Evolutionary conservation across 352 stramenopile species (phyloP).

Genomic region (Phytophthora idaei): DNA sequence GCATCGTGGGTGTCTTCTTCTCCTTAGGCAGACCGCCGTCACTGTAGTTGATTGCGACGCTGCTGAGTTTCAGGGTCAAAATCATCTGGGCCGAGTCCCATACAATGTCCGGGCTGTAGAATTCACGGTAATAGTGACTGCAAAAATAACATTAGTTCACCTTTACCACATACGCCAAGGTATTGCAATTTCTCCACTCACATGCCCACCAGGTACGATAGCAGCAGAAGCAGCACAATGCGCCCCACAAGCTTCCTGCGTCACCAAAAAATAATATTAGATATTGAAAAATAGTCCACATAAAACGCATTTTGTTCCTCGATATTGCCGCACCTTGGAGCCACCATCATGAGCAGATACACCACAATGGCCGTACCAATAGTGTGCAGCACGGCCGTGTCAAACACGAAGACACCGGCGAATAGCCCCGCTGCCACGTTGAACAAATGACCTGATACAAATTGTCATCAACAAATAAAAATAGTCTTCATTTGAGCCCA

Average conservation of each 20-base stretch:
- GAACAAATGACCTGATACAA: slow-evolving; percentile 67
- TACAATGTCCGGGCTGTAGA: slow-evolving; percentile 77
- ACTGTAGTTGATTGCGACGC: slow-evolving; percentile 83
- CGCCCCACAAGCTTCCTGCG: slow-evolving; percentile 68
- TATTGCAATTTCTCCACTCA: slow-evolving; percentile 23
- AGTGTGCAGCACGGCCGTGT: slow-evolving; percentile 78
- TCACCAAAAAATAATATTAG: neutral
- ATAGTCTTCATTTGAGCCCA: neutral
- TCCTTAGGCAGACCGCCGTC: slow-evolving; percentile 72
- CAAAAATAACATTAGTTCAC: slow-evolving; percentile 1
- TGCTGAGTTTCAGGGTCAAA: slow-evolving; percentile 83
- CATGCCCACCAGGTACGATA: slow-evolving; percentile 75
- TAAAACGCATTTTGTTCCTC: slow-evolving; percentile 2
- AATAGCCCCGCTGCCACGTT: slow-evolving; percentile 69
- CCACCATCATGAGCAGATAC: slow-evolving; percentile 73
- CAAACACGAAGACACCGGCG: slow-evolving; percentile 80
- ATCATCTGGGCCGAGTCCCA: slow-evolving; percentile 91
- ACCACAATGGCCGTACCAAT: slow-evolving; percentile 60
- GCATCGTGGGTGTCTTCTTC: slow-evolving; percentile 73
- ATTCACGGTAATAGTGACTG: slow-evolving; percentile 88
- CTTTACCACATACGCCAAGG: neutral
- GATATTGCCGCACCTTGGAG: slow-evolving; percentile 50
- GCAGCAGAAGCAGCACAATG: slow-evolving; percentile 60
- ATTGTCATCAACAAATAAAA: slow-evolving; percentile 7
- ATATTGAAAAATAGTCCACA: slow-evolving; percentile 4